phyloP scores from a whole-genome alignment of 1,139 yeast genomes.

The Pichia sp. region DNA sequence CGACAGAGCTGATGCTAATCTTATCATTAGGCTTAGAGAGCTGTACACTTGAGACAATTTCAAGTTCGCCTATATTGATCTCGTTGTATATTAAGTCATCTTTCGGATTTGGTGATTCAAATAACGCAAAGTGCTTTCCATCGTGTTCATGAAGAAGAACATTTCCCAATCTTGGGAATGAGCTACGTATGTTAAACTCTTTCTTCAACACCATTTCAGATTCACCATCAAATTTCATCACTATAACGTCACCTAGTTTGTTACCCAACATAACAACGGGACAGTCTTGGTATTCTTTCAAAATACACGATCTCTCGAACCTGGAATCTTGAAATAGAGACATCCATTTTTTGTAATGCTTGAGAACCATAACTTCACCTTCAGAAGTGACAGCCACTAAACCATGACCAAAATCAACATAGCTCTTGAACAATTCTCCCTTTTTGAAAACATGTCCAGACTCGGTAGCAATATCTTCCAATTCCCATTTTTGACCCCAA shows the following conservation, averaged over 20 bases:
- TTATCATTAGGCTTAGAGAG: constrained; percentile 36
- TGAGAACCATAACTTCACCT: constrained; percentile 45
- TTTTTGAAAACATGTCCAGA: constrained; percentile 29
- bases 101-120: constrained; percentile 64
- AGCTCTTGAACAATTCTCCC: constrained; percentile 59
- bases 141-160: constrained; percentile 9
- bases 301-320: constrained; percentile 43
- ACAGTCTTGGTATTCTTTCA: constrained; percentile 37
- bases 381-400: constrained; percentile 53
- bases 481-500: constrained; percentile 26
- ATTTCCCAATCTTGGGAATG: constrained; percentile 11
- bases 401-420: constrained; percentile 38
- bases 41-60: constrained; percentile 18
- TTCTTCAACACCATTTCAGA: constrained; percentile 16
- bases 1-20: constrained; percentile 55
- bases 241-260: constrained; percentile 45
- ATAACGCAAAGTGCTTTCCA: constrained; percentile 32
- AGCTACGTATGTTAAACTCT: constrained; percentile 13
- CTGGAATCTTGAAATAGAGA: constrained; percentile 27
- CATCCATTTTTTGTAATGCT: constrained; percentile 28
- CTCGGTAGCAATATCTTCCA: constrained; percentile 29
- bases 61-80: constrained; percentile 24
- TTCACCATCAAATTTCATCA: constrained; percentile 34
- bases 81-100: constrained; percentile 46
- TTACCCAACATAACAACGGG: constrained; percentile 43